phyloP scores from a whole-genome alignment of 352 stramenopile genomes.

The Aphanomyces astaci region DNA sequence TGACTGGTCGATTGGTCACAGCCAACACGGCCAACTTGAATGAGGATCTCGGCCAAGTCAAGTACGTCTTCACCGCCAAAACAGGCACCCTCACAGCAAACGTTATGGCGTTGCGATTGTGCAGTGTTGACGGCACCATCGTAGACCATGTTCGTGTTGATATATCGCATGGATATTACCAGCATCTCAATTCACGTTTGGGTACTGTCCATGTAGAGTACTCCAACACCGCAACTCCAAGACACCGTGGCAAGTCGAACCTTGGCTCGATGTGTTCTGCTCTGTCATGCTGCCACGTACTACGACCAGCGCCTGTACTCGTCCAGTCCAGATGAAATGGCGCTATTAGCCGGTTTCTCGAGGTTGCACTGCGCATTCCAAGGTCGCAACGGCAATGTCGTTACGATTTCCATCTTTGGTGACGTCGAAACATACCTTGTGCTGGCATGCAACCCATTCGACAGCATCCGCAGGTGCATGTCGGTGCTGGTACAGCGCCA shows the following conservation, averaged over 20 bases:
- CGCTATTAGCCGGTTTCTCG: slow-evolving; percentile 55
- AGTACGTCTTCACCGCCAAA: slow-evolving; percentile 99
- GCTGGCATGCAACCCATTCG: slow-evolving; percentile 73
- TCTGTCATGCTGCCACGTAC: slow-evolving; percentile 72
- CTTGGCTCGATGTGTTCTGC: slow-evolving; percentile 69
- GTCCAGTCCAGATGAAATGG: slow-evolving; percentile 74
- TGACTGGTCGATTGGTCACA: slow-evolving; percentile 49
- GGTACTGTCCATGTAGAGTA: neutral
- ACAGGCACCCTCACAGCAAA: slow-evolving; percentile 99
- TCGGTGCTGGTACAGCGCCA: slow-evolving; percentile 52
- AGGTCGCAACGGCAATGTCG: slow-evolving; percentile 61
- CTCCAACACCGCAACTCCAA: neutral
- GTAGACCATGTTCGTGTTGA: slow-evolving; percentile 58
- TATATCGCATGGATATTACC: too few species aligned
- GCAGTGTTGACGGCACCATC: slow-evolving; percentile 83
- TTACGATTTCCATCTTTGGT: slow-evolving; percentile 70
- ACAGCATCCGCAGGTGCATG: slow-evolving; percentile 80
- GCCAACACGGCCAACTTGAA: slow-evolving; percentile 91
- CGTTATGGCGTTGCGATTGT: slow-evolving; percentile 96
- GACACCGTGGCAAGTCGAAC: neutral
- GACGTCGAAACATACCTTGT: slow-evolving; percentile 56
- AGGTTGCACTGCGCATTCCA: slow-evolving; percentile 75
- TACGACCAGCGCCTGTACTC: slow-evolving; percentile 48
- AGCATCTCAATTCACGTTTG: too few species aligned
- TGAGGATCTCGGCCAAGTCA: slow-evolving; percentile 94